phyloP scores from a whole-genome alignment of 225 moss, liverwort and hornwort species.

The Marchantia paleacea region DNA sequence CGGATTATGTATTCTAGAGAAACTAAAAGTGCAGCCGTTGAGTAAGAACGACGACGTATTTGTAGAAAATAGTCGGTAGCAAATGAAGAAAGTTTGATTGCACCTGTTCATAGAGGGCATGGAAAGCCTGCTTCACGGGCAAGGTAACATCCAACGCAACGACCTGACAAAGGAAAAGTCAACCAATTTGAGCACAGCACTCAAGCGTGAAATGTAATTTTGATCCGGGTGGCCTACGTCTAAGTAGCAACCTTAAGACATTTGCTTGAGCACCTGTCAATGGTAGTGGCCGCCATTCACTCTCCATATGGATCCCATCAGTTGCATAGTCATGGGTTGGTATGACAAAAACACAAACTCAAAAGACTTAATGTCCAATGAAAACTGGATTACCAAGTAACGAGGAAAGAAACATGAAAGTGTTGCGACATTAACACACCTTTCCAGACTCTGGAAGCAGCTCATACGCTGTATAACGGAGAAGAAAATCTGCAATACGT shows the following conservation, averaged over 20 bases:
- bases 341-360: too few species aligned
- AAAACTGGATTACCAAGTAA: too few species aligned
- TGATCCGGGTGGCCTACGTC: too few species aligned
- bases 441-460: conserved; percentile 97
- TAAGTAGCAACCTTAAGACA: too few species aligned
- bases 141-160: conserved; percentile 92
- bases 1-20: not conserved
- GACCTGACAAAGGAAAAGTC: conserved; percentile 42
- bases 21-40: not conserved
- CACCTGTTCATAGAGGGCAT: conserved; percentile 99
- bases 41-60: not conserved
- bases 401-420: too few species aligned
- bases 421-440: conserved; percentile 32
- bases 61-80: not conserved
- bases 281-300: too few species aligned
- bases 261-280: too few species aligned
- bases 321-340: too few species aligned
- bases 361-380: too few species aligned
- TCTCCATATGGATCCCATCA: too few species aligned
- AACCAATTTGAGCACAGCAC: not conserved
- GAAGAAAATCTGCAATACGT: conserved; percentile 85
- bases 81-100: not conserved
- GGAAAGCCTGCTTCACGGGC: conserved; percentile 97
- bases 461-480: conserved; percentile 81
- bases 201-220: not conserved